Percentiles rank a stretch among this genome's conserved stretches.
These are phyloP conservation scores for Pestalotiopsis sp. DNA, from an alignment of 2,329 filamentous ascomycete genomes.

Conservation along the genomic window DNA sequence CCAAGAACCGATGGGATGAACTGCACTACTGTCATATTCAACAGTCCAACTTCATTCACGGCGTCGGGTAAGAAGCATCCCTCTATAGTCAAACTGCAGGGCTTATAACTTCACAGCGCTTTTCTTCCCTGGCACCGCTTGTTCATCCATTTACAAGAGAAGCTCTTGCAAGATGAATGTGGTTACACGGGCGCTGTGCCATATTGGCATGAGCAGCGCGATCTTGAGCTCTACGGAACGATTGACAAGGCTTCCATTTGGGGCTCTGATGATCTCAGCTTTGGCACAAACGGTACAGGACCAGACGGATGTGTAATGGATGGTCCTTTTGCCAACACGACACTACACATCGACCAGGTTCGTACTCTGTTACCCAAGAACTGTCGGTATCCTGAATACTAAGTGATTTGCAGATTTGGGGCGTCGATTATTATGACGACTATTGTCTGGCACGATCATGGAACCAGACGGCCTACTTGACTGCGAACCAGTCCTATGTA, in stretches of 20 bases:
- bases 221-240: background rate
- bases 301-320: background rate
- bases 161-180: constrained; percentile 12
- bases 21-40: background rate
- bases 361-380: no score
- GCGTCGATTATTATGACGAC: constrained; percentile 4
- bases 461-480: background rate
- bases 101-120: background rate
- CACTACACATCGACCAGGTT: background rate
- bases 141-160: constrained; percentile 6
- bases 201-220: background rate
- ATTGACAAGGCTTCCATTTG: background rate
- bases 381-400: no score
- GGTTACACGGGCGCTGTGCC: constrained; percentile 11
- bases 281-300: constrained; percentile 2
- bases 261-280: constrained; percentile 3
- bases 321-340: constrained; percentile 10
- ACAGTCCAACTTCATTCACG: constrained; percentile 2
- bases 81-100: background rate
- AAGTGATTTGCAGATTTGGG: background rate
- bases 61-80: background rate
- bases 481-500: constrained; percentile 5
- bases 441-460: background rate
- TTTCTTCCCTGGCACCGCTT: constrained; percentile 12
- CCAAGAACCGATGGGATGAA: constrained; percentile 5